A percentile compares a stretch with the other conserved stretches of the same genome.
Evolutionary conservation across 2,329 filamentous ascomycete species (phyloP).

Genomic region (Clarireedia monteithiana): DNA sequence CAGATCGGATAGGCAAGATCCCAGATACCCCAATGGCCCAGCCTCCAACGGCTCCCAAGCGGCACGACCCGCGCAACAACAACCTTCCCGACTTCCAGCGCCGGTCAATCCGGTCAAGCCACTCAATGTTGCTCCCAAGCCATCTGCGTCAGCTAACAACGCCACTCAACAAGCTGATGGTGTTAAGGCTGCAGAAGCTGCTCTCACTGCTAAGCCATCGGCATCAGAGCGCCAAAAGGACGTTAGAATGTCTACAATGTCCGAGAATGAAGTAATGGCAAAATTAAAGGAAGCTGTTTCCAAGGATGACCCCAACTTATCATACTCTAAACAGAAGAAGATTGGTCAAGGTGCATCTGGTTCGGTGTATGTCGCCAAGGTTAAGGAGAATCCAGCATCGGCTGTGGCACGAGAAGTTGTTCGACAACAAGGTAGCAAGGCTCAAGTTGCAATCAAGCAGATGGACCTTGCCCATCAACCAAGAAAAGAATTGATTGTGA

Average conservation of each 20-base stretch:
- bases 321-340: constrained; percentile 99
- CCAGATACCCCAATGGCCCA: constrained; percentile 36
- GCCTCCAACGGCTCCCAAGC: constrained; percentile 32
- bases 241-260: constrained; percentile 97
- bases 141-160: constrained; percentile 36
- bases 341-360: constrained; percentile 97
- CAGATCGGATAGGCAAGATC: constrained; percentile 32
- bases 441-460: constrained; percentile 97
- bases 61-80: constrained; percentile 41
- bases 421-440: constrained; percentile 68
- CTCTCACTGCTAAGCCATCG: constrained; percentile 74
- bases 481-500: constrained; percentile 95
- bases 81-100: constrained; percentile 46
- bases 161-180: constrained; percentile 47
- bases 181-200: constrained; percentile 83
- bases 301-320: constrained; percentile 87
- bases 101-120: constrained; percentile 56
- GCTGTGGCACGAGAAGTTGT: constrained; percentile 69
- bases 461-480: constrained; percentile 98
- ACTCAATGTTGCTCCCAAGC: constrained; percentile 68
- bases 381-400: constrained; percentile 84
- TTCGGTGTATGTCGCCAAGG: constrained; percentile 94
- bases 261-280: constrained; percentile 93
- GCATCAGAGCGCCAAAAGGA: constrained; percentile 74
- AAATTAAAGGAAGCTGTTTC: constrained; percentile 91